These are phyloP conservation scores for Umbilicus rupestris DNA, from an alignment of 164 flowering plant genomes.

Conservation along the genomic window DNA sequence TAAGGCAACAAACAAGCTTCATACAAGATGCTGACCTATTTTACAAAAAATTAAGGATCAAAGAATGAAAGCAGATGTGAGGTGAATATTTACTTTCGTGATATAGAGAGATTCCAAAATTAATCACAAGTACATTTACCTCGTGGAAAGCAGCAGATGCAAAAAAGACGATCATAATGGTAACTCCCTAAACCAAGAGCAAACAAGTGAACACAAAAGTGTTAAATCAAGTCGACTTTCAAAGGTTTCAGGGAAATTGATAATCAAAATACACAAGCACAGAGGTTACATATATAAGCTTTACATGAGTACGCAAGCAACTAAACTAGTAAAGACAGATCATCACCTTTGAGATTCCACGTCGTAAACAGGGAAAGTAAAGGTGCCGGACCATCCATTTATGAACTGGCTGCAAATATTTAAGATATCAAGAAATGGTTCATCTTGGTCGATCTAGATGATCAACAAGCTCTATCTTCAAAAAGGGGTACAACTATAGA, in stretches of 20 bases:
- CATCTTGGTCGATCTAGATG: background rate
- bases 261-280: background rate
- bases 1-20: background rate
- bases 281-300: background rate
- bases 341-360: conserved; percentile 79
- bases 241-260: background rate
- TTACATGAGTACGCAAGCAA: background rate
- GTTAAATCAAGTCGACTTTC: background rate
- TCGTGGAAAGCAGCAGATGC: conserved; percentile 89
- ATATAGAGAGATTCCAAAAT: too few species aligned
- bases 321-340: background rate
- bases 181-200: conserved; percentile 41
- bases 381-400: conserved; percentile 97
- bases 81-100: too few species aligned
- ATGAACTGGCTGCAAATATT: conserved; percentile 79
- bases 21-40: background rate
- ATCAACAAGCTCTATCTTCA: background rate
- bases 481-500: background rate
- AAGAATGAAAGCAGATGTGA: background rate
- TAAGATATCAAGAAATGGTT: background rate
- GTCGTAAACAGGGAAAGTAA: conserved; percentile 76
- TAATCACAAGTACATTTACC: conserved; percentile 32
- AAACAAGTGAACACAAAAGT: background rate
- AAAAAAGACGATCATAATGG: conserved; percentile 60
- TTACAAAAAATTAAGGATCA: background rate